phyloP scores from a whole-genome alignment of 2,329 filamentous ascomycete species.

The Zasmidium angulare region DNA sequence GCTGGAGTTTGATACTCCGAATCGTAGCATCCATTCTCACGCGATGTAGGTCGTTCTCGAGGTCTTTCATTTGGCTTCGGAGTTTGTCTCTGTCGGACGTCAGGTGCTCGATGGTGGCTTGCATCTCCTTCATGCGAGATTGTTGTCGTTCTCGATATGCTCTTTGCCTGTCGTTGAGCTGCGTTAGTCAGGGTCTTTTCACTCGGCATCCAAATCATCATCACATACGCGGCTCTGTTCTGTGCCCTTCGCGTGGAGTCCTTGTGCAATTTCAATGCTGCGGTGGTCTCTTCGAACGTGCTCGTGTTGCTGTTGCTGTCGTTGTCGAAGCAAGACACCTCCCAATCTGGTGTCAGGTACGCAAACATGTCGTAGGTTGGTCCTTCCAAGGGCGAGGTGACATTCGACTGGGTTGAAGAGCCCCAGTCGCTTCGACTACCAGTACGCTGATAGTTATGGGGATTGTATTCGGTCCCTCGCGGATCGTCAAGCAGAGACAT shows the following conservation, averaged over 20 bases:
- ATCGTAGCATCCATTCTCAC: background rate
- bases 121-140: background rate
- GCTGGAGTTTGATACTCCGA: background rate
- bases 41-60: background rate
- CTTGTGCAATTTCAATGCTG: background rate
- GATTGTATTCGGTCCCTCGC: too few species aligned
- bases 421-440: too few species aligned
- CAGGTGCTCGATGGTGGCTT: background rate
- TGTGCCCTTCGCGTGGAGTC: background rate
- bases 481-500: too few species aligned
- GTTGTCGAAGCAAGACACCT: background rate
- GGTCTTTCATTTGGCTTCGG: background rate
- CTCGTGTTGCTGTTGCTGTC: background rate
- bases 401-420: too few species aligned
- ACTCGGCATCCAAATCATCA: too few species aligned
- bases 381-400: too few species aligned
- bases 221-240: background rate
- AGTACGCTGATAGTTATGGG: too few species aligned
- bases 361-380: background rate
- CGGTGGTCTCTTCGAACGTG: background rate
- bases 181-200: background rate
- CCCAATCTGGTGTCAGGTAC: background rate
- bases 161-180: background rate
- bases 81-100: background rate
- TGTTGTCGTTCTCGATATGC: background rate